Evolutionary conservation across 768 basidiomycete species (phyloP).

Genomic region (Pleurotus djamor): DNA sequence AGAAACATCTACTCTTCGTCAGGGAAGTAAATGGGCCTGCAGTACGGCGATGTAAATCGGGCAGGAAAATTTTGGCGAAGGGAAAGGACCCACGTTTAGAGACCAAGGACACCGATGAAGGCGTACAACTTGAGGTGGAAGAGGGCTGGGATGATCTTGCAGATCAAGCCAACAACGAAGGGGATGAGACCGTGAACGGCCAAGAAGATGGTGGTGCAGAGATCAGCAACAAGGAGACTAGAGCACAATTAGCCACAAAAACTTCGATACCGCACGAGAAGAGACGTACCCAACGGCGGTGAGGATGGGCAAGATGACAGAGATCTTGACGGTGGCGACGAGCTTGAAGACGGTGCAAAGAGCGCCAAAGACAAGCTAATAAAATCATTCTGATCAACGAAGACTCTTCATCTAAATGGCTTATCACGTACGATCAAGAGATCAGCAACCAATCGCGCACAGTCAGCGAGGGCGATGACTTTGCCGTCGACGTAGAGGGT

Average conservation of each 20-base stretch:
- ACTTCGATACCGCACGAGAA: not conserved
- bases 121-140: not conserved
- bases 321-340: constrained; percentile 8
- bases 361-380: constrained; percentile 17
- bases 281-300: constrained; percentile 15
- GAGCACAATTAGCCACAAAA: not conserved
- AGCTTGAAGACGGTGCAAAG: constrained; percentile 10
- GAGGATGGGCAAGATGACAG: constrained; percentile 12
- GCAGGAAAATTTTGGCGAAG: not conserved
- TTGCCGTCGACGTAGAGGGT: constrained; percentile 11
- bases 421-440: constrained; percentile 16
- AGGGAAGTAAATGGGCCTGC: not conserved
- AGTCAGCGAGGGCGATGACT: constrained; percentile 9
- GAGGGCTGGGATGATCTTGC: not conserved
- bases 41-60: not conserved
- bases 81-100: not conserved
- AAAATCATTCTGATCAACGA: not conserved
- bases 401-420: not conserved
- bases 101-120: constrained; percentile 9
- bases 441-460: constrained; percentile 14
- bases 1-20: not conserved
- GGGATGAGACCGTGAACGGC: constrained; percentile 8
- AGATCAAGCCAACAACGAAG: constrained; percentile 6
- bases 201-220: constrained; percentile 2
- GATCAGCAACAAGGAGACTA: constrained; percentile 7